Conservation (phyloP, 2,329 filamentous ascomycete genomes). For the Colletotrichum sansevieriae region DNA sequence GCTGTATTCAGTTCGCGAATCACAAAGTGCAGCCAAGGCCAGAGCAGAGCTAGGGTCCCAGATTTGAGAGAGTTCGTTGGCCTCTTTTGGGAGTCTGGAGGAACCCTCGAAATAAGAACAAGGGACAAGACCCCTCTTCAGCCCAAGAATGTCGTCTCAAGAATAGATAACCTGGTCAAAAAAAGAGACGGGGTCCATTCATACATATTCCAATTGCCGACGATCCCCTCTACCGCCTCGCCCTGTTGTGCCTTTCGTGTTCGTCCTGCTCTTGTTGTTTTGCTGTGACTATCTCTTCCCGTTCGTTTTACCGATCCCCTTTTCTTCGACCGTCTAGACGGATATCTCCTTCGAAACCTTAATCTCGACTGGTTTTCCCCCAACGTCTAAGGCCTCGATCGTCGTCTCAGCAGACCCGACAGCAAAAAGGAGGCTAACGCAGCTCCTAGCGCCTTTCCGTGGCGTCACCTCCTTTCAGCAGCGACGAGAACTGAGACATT, state of each 20-base stretch:
- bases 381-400: neutral
- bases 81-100: constrained; percentile 15
- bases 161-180: neutral
- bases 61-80: constrained; percentile 24
- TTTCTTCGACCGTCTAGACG: constrained; percentile 10
- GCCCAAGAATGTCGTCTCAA: constrained; percentile 27
- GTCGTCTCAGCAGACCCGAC: neutral
- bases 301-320: neutral
- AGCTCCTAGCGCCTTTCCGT: constrained; percentile 28
- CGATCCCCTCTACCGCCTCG: constrained; percentile 9
- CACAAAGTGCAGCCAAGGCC: constrained; percentile 18
- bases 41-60: constrained; percentile 6
- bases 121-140: constrained; percentile 33
- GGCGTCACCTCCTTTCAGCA: constrained; percentile 39
- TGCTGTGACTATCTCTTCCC: neutral
- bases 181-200: neutral
- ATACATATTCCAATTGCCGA: neutral
- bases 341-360: constrained; percentile 17
- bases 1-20: constrained; percentile 6
- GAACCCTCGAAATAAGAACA: constrained; percentile 38
- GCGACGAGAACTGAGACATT: constrained; percentile 35
- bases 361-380: neutral
- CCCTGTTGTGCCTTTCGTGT: neutral
- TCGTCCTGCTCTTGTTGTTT: neutral
- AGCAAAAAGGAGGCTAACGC: constrained; percentile 27